These are phyloP conservation scores for Cadophora gregata DNA, from an alignment of 2,329 filamentous ascomycete genomes.

Conservation along the genomic window DNA sequence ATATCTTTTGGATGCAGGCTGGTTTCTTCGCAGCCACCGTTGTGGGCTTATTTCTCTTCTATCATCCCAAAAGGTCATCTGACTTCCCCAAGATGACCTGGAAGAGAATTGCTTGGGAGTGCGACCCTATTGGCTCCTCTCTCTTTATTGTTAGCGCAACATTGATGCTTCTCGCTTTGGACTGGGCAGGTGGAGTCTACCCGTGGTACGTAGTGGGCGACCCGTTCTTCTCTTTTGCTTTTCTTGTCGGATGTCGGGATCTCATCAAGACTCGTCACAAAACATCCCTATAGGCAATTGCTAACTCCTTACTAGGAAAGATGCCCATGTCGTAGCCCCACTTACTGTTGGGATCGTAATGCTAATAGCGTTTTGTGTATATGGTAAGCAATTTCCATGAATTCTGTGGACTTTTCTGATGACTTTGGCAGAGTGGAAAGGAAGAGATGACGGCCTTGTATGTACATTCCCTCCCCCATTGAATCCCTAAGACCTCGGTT, in stretches of 20 bases:
- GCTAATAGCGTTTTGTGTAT: conserved; percentile 43
- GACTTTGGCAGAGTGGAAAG: conserved; percentile 57
- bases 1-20: conserved; percentile 65
- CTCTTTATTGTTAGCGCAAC: conserved; percentile 53
- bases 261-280: not conserved
- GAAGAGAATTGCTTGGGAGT: conserved; percentile 52
- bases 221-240: not conserved
- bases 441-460: conserved; percentile 57
- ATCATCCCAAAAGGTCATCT: conserved; percentile 48
- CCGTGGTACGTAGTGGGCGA: conserved; percentile 31
- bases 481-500: no score
- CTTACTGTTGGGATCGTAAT: conserved; percentile 43
- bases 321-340: conserved; percentile 41
- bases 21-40: conserved; percentile 56
- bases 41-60: conserved; percentile 54
- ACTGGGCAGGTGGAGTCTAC: conserved; percentile 54
- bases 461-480: no score
- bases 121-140: conserved; percentile 54
- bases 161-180: conserved; percentile 52
- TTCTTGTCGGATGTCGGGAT: no score
- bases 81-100: conserved; percentile 49
- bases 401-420: not conserved
- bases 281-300: not conserved
- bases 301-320: conserved; percentile 29
- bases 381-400: conserved; percentile 43